Base-by-base conservation (phyloP, 2,329 filamentous ascomycete genomes). In the Fusarium anthophilum region DNA sequence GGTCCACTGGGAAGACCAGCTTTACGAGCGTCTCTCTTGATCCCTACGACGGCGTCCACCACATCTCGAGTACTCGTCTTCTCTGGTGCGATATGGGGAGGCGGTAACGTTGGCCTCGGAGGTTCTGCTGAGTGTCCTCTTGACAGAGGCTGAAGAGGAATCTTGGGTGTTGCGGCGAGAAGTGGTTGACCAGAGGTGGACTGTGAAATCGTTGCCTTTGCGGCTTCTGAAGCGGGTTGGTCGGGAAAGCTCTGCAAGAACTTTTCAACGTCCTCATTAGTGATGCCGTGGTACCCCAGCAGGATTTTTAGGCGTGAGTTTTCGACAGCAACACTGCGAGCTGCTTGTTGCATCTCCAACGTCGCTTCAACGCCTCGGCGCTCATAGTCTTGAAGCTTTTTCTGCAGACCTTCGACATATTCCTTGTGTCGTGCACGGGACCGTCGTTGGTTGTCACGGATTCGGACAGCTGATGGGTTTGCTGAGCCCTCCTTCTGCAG, bases 381-480 rank as follows among this genome's bases (percentile, higher is more conserved):
- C 80, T 89, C 86, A 76, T 85, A 86, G 35, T 86, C 85, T 26
- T 82, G 82, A 39, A 90, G 70, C 48, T 83, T 83, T 28, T 76
- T 80, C 76, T 88, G 86, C 67, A 90, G 81, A 20, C 82, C 82
- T 57, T 85, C 83, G 63, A 89, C 80, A 66, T 86, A 86, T 69
- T 87, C 87, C 67, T 85, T 86, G 38, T 84, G 85, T 43, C 87
- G 86, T 35, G 85, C 86, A 41, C 88, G 84, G 22, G 85, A 87
- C 41, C 85, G 86, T 53, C 87, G 86, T 80, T 90, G 88, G 77
- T 87, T 89, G 70, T 88, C 84, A 72, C 87, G 84, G 73, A 85
- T 84, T 63, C 83, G 83, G 61, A 82, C 67, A 60, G 80, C 81
- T 53, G 81, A 80, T 56, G 81, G 79, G 63, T 80, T 81, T 38